Evolutionary conservation across 176 grass and related monocot species (phyloP).

Genomic region (Eragrostis curvula): DNA sequence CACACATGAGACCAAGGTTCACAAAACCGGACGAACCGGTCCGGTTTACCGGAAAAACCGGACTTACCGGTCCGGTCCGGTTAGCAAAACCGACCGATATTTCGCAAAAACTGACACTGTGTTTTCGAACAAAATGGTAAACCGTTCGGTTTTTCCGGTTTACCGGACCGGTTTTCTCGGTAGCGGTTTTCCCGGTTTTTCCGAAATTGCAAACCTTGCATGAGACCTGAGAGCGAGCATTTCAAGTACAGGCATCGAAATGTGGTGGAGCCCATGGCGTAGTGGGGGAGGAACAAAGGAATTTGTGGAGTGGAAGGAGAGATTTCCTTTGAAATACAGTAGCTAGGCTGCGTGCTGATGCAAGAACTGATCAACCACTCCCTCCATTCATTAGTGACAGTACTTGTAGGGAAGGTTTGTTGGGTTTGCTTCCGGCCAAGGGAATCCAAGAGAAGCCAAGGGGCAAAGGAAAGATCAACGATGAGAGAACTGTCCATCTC

Average conservation of each 20-base stretch:
- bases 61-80: too few relatives aligned
- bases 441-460: conserved; percentile 25
- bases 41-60: too few relatives aligned
- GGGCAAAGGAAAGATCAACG: background rate
- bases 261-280: conserved; percentile 19
- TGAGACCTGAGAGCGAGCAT: background rate
- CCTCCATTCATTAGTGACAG: background rate
- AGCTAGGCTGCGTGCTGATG: background rate
- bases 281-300: conserved; percentile 5
- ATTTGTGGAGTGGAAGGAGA: conserved; percentile 46
- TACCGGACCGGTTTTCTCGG: too few relatives aligned
- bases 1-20: too few relatives aligned
- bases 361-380: conserved; percentile 19
- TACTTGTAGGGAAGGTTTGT: background rate
- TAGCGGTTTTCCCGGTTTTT: too few relatives aligned
- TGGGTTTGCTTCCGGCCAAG: conserved; percentile 32
- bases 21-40: too few relatives aligned
- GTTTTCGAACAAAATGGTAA: too few relatives aligned
- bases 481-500: background rate
- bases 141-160: too few relatives aligned
- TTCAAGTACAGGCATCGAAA: conserved; percentile 6
- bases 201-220: too few relatives aligned
- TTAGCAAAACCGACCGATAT: too few relatives aligned
- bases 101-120: too few relatives aligned
- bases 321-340: conserved; percentile 23